Conservation (phyloP, 2,329 filamentous ascomycete genomes). For the Ampelomyces quisqualis region DNA sequence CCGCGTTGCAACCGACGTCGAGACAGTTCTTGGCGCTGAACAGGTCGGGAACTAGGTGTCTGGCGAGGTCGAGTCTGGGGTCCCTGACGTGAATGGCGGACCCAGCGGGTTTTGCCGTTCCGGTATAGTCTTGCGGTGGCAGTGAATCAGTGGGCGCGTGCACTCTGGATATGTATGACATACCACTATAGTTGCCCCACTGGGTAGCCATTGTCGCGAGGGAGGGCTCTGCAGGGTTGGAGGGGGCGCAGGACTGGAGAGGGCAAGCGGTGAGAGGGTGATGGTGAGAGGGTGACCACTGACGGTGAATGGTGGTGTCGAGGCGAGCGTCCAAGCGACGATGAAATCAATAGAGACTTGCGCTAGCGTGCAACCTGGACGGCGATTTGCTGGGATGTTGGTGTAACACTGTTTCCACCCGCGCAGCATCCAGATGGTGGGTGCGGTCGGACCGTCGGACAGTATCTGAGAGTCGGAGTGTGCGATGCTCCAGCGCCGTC, state of each 20-base stretch:
- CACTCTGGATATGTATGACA: constrained; percentile 14
- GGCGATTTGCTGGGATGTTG: constrained; percentile 15
- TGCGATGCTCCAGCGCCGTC: too few species aligned
- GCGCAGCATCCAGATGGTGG: too few species aligned
- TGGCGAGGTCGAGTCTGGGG: constrained; percentile 36
- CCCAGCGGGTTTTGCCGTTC: constrained; percentile 37
- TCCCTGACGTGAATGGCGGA: constrained; percentile 43
- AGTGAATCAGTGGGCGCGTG: too few species aligned
- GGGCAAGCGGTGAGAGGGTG: constrained; percentile 15
- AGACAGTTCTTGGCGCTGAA: constrained; percentile 41
- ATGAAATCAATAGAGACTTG: constrained; percentile 17
- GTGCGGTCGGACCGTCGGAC: too few species aligned
- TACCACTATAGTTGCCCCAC: constrained; percentile 40
- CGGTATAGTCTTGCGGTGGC: constrained; percentile 47
- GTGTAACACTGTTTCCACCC: constrained; percentile 11
- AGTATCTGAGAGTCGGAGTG: too few species aligned
- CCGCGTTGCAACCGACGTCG: constrained; percentile 46
- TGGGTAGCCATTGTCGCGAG: constrained; percentile 29
- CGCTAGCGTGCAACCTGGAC: constrained; percentile 17
- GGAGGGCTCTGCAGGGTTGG: too few species aligned
- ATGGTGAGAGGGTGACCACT: constrained; percentile 14
- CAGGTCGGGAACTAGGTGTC: constrained; percentile 33
- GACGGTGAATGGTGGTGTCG: background rate
- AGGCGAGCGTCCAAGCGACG: constrained; percentile 10
- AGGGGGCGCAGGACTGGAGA: too few species aligned